Base-by-base conservation (phyloP, 441 rosid genomes). In the Mallotus repandus region DNA sequence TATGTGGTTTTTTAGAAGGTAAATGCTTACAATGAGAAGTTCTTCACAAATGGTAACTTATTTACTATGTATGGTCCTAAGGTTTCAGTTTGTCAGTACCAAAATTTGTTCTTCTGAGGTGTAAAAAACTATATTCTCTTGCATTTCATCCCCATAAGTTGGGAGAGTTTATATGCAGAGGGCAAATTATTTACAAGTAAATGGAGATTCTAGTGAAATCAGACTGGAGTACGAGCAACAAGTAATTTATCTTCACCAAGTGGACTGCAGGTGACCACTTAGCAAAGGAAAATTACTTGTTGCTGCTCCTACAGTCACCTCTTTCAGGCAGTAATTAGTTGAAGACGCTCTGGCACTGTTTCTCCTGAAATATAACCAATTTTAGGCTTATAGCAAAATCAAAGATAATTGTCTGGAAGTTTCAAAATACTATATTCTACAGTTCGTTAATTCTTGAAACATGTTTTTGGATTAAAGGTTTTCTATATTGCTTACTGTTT, bases 1-100 rank as follows among this genome's bases (percentile, higher is more conserved):
- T 15, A 38, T 43, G 29, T 16, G 52, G 16, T 9, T 14, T 66
- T n/a, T 49, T 15, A 14, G 8, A 15, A 5, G 55, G 38, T 57
- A 25, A 46, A 29, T 70, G 53, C 43, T 45, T 69, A 53, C 60
- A 41, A 9, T 32, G 62, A 46, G 56, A 58, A 58, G 56, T 49
- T 16, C 22, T 70, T 18, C 15, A 43, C 14, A 52, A 12, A 48
- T 35, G 66, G 46, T 22, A 10, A 49, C 72, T 45, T 46, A 48
- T 69, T 45, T 59, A 48, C 68, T 54, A 21, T 59, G 35, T 32
- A 19, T 52, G 50, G 22, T 14, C 11, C 21, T 16, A 6, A 10
- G 46, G 54, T 52, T 61, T 15, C 54, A 18, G 0, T 52, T 66
- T 21, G 18, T 41, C 32, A 19, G 2, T 16, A 54, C 25, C 54